Conservation (phyloP, 1,139 yeast species). For the Meyerozyma sp. region DNA sequence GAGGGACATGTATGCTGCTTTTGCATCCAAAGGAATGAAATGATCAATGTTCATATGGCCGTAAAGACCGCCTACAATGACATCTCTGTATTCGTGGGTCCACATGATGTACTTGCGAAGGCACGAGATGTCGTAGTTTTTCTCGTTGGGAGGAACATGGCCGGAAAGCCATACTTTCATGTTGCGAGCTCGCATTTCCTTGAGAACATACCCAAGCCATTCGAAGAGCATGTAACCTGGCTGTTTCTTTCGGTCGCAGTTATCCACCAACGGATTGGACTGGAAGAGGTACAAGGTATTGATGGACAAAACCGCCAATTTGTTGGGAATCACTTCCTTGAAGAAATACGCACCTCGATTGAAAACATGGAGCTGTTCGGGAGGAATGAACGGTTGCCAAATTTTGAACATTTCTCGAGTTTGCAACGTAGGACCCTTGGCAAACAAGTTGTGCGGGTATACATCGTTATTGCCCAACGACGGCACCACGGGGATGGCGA, state of each 20-base stretch:
- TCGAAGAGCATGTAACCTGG: constrained; percentile 75
- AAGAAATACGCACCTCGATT: constrained; percentile 71
- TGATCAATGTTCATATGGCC: constrained; percentile 92
- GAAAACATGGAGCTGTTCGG: constrained; percentile 69
- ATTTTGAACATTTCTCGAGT: constrained; percentile 70
- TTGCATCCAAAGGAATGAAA: constrained; percentile 70
- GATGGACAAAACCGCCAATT: constrained; percentile 70
- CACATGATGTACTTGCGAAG: constrained; percentile 69
- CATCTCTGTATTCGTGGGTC: constrained; percentile 77
- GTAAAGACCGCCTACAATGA: constrained; percentile 74
- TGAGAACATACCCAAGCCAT: constrained; percentile 73
- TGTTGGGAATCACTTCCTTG: constrained; percentile 70
- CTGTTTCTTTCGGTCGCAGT: constrained; percentile 64
- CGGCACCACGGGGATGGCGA: constrained; percentile 54
- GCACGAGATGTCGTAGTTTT: constrained; percentile 69
- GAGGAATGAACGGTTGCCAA: constrained; percentile 74
- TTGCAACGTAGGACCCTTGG: constrained; percentile 81
- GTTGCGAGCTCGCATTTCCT: constrained; percentile 66
- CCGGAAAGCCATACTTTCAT: constrained; percentile 87
- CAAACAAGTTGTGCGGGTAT: constrained; percentile 79
- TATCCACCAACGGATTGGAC: constrained; percentile 76
- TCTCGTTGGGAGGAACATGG: constrained; percentile 82
- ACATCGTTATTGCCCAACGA: constrained; percentile 84
- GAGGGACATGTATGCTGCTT: constrained; percentile 57
- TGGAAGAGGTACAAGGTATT: constrained; percentile 73